Conservation (phyloP, 1,284 basidiomycete genomes). For the Ustilago loliicola region DNA sequence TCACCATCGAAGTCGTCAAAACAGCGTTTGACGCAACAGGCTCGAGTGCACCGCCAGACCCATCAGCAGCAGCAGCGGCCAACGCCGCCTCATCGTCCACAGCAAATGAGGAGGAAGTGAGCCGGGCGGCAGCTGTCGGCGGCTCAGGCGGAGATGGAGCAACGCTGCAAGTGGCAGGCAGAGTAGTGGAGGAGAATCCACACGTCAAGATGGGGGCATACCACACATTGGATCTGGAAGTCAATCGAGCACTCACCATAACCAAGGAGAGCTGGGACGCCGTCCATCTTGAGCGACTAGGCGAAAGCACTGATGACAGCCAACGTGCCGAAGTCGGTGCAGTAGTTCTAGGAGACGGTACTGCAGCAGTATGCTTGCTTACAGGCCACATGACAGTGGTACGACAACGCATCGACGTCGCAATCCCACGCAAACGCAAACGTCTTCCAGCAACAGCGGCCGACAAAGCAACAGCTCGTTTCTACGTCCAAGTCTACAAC, state of each 20-base stretch:
- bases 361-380: slow-evolving; percentile 91
- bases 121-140: slow-evolving; percentile 42
- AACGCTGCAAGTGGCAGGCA: slow-evolving; percentile 87
- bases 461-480: slow-evolving; percentile 73
- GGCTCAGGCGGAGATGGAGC: slow-evolving; percentile 60
- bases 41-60: slow-evolving; percentile 60
- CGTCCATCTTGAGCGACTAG: slow-evolving; percentile 83
- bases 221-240: slow-evolving; percentile 94
- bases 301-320: slow-evolving; percentile 90
- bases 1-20: slow-evolving; percentile 84
- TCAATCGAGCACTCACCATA: slow-evolving; percentile 90
- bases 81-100: slow-evolving; percentile 26
- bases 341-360: slow-evolving; percentile 91
- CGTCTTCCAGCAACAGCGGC: slow-evolving; percentile 60
- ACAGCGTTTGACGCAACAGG: slow-evolving; percentile 71
- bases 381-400: slow-evolving; percentile 98
- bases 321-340: slow-evolving; percentile 96
- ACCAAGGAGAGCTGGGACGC: slow-evolving; percentile 94
- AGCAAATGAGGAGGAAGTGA: slow-evolving; percentile 49
- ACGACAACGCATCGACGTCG: slow-evolving; percentile 87
- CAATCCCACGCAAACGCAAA: slow-evolving; percentile 84
- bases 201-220: slow-evolving; percentile 94
- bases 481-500: slow-evolving; percentile 87
- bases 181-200: slow-evolving; percentile 88
- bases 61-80: slow-evolving; percentile 41